A percentile compares a stretch with the other conserved stretches of the same genome.
Evolutionary conservation across 768 basidiomycete species (phyloP).

Genomic region (Gloeopeniophorella convolvens): DNA sequence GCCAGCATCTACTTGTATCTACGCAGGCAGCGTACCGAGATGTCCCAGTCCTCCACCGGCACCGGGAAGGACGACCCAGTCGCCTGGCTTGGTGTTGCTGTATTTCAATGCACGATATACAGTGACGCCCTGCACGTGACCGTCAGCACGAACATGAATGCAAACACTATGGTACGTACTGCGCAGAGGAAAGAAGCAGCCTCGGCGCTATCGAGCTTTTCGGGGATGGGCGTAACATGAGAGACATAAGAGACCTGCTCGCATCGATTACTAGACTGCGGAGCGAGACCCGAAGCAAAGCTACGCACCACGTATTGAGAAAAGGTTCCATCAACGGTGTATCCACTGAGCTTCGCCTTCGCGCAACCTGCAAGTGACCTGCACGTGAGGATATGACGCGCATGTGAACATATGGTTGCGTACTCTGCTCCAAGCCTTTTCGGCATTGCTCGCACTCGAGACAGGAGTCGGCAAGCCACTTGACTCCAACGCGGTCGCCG

Average conservation of each 20-base stretch:
- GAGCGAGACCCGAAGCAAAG: slow-evolving; percentile 18
- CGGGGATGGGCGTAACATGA: slow-evolving; percentile 77
- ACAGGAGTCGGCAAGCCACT: slow-evolving; percentile 73
- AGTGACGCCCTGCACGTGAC: slow-evolving; percentile 57
- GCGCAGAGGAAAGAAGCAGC: slow-evolving; percentile 78
- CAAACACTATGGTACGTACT: slow-evolving; percentile 32
- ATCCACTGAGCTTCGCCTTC: slow-evolving; percentile 57
- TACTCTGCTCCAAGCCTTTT: slow-evolving; percentile 70
- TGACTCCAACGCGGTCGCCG: slow-evolving; percentile 79
- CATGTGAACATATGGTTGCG: slow-evolving; percentile 18
- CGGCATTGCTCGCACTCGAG: slow-evolving; percentile 71
- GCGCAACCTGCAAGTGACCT: slow-evolving; percentile 42
- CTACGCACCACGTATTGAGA: slow-evolving; percentile 46
- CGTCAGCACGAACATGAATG: background rate
- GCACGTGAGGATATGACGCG: background rate
- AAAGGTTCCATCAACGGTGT: slow-evolving; percentile 75
- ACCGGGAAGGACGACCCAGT: slow-evolving; percentile 73
- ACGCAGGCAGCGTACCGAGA: slow-evolving; percentile 40
- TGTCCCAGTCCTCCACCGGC: slow-evolving; percentile 83
- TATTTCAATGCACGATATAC: slow-evolving; percentile 84
- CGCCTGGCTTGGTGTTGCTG: slow-evolving; percentile 53
- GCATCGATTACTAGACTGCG: background rate
- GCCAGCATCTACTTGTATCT: background rate
- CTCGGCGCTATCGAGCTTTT: slow-evolving; percentile 51
- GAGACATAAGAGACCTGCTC: slow-evolving; percentile 58